Percentiles rank a stretch among this genome's conserved stretches.
phyloP scores from a whole-genome alignment of 345 rosid species.

The Pistacia vera region DNA sequence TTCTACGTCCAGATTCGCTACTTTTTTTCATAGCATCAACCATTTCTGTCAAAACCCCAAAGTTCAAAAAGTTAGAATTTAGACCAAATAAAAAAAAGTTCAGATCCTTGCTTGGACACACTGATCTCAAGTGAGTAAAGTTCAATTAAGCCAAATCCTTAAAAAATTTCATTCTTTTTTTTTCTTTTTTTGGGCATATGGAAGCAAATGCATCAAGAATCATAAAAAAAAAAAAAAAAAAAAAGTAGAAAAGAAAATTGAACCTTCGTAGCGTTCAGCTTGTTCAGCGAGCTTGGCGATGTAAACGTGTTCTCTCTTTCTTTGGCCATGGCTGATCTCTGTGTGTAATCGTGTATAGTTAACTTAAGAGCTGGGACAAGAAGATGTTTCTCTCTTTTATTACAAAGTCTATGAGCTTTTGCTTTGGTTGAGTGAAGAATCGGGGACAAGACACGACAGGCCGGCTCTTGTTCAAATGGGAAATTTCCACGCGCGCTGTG shows the following conservation, averaged over 20 bases:
- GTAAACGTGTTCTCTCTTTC: slow-evolving; percentile 52
- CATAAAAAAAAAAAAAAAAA: not conserved
- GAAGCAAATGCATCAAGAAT: not conserved
- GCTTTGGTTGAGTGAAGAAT: not conserved
- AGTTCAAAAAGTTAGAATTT: not conserved
- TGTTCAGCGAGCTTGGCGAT: slow-evolving; percentile 63
- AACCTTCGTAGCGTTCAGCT: slow-evolving; percentile 63
- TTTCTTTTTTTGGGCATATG: not conserved
- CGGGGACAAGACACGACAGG: slow-evolving; percentile 21
- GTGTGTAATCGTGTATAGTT: too few species aligned
- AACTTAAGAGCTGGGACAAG: not conserved
- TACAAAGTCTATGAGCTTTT: not conserved
- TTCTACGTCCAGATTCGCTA: slow-evolving; percentile 55
- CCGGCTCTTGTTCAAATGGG: slow-evolving; percentile 6
- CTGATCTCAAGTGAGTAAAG: not conserved
- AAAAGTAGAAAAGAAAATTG: slow-evolving; percentile 9
- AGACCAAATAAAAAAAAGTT: not conserved
- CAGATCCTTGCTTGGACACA: not conserved
- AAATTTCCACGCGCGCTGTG: not conserved
- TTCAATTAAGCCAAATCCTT: not conserved
- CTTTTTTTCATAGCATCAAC: slow-evolving; percentile 55
- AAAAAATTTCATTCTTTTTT: not conserved
- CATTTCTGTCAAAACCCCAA: slow-evolving; percentile 40
- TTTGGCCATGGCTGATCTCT: slow-evolving; percentile 33
- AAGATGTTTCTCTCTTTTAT: not conserved